phyloP scores from a whole-genome alignment of 192 early-diverging fungal genomes.

The Phlyctochytrium planicorne region DNA sequence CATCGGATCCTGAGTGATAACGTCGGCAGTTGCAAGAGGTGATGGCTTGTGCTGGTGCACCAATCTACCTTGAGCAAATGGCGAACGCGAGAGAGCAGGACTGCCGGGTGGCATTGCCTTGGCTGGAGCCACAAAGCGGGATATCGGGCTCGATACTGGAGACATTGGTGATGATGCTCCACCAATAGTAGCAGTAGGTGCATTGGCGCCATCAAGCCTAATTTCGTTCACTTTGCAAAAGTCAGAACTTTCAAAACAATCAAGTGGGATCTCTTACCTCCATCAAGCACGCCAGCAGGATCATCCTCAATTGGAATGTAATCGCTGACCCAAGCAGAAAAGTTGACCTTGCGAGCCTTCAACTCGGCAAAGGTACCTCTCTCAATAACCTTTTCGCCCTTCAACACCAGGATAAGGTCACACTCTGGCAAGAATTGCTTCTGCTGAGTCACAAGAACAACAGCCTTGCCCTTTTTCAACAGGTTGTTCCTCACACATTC shows the following conservation, averaged over 20 bases:
- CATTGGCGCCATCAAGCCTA: slow-evolving; percentile 15
- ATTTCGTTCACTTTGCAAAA: slow-evolving; percentile 36
- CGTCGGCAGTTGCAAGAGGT: slow-evolving; percentile 37
- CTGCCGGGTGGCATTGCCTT: not conserved
- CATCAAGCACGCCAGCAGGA: slow-evolving; percentile 36
- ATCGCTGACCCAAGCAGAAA: slow-evolving; percentile 64
- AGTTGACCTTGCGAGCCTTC: slow-evolving; percentile 61
- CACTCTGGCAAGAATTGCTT: slow-evolving; percentile 48
- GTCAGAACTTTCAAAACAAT: not conserved
- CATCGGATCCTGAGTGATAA: slow-evolving; percentile 25
- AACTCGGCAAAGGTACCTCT: slow-evolving; percentile 64
- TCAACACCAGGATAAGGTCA: slow-evolving; percentile 67
- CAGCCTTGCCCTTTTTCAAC: slow-evolving; percentile 47
- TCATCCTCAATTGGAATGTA: slow-evolving; percentile 62
- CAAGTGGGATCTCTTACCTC: slow-evolving; percentile 10
- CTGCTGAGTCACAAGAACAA: slow-evolving; percentile 71
- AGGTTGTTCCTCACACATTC: slow-evolving; percentile 39
- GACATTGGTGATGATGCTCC: slow-evolving; percentile 11
- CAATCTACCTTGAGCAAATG: slow-evolving; percentile 2
- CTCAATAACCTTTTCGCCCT: slow-evolving; percentile 55
- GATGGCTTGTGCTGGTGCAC: slow-evolving; percentile 24
- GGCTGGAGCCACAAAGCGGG: not conserved
- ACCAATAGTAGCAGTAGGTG: slow-evolving; percentile 8
- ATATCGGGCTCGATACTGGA: slow-evolving; percentile 3
- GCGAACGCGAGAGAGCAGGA: not conserved